phyloP scores from a whole-genome alignment of 176 grass and related monocot genomes.

The Elymus sibiricus region DNA sequence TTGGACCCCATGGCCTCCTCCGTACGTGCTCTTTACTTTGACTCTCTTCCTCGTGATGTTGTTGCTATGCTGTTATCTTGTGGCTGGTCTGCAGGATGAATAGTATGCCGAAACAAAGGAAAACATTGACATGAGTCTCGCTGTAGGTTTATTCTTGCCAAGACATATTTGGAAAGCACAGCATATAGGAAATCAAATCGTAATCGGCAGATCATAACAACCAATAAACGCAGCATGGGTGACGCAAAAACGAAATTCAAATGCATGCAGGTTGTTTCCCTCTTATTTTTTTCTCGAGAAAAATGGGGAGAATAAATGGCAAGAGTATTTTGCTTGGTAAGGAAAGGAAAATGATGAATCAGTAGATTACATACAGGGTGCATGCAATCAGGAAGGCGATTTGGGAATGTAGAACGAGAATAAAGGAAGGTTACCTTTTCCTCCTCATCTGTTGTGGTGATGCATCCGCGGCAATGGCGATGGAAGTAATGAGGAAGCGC shows the following conservation, averaged over 20 bases:
- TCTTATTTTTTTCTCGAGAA: not conserved
- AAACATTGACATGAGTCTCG: constrained; percentile 10
- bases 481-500: constrained; percentile 18
- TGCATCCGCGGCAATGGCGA: constrained; percentile 12
- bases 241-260: not conserved
- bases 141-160: not conserved
- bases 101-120: not conserved
- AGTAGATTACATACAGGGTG: not conserved
- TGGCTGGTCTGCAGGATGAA: constrained; percentile 23
- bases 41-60: not conserved
- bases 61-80: not conserved
- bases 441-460: not conserved
- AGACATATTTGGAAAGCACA: not conserved
- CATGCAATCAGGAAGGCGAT: not conserved
- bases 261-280: not conserved
- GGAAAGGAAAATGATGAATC: not conserved
- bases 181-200: not conserved
- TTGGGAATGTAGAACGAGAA: not conserved
- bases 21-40: not conserved
- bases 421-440: not conserved
- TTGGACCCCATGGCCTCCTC: constrained; percentile 63
- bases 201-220: not conserved
- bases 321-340: not conserved
- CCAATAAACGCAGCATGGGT: not conserved
- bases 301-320: not conserved